phyloP scores from a whole-genome alignment of 2,329 filamentous ascomycete species.

The Bisporella sp. region DNA sequence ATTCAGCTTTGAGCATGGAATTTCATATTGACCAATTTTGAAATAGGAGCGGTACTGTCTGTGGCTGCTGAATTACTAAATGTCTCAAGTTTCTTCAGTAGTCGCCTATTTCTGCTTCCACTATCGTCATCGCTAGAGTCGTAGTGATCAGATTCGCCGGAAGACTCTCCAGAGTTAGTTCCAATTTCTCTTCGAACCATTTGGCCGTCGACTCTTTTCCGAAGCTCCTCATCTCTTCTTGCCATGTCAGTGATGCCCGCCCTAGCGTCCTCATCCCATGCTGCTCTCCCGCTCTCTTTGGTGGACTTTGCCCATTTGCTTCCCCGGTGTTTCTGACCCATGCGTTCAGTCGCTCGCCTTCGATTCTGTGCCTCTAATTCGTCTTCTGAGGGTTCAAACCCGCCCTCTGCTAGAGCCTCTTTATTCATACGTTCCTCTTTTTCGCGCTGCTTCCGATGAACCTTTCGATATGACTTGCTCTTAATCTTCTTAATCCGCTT shows the following conservation, averaged over 20 bases:
- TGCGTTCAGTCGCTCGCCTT: slow-evolving; percentile 58
- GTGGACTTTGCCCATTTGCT: slow-evolving; percentile 68
- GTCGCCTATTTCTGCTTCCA: slow-evolving; percentile 35
- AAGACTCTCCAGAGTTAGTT: slow-evolving; percentile 42
- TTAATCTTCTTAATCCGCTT: slow-evolving; percentile 99
- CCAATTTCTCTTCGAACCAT: slow-evolving; percentile 38
- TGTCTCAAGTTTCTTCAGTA: slow-evolving; percentile 42
- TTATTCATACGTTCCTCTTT: slow-evolving; percentile 49
- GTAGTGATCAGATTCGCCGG: slow-evolving; percentile 52
- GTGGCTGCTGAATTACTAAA: slow-evolving; percentile 37
- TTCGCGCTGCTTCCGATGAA: slow-evolving; percentile 76
- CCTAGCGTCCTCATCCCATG: slow-evolving; percentile 66
- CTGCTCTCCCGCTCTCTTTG: slow-evolving; percentile 55
- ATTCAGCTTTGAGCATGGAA: slow-evolving; percentile 91
- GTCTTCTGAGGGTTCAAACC: slow-evolving; percentile 54
- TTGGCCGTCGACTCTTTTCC: slow-evolving; percentile 58
- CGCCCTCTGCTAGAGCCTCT: slow-evolving; percentile 50
- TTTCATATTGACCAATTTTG: slow-evolving; percentile 73
- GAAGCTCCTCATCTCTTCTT: slow-evolving; percentile 58
- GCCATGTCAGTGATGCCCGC: slow-evolving; percentile 59
- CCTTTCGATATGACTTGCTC: slow-evolving; percentile 86
- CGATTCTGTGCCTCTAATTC: slow-evolving; percentile 58
- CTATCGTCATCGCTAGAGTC: slow-evolving; percentile 41
- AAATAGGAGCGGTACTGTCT: slow-evolving; percentile 45
- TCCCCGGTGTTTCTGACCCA: slow-evolving; percentile 62